Evolutionary conservation across 352 stramenopile genomes (phyloP), one percentile per base, ranked within the genome.

Genomic region (Hyaloperonospora arabidopsidis): DNA sequence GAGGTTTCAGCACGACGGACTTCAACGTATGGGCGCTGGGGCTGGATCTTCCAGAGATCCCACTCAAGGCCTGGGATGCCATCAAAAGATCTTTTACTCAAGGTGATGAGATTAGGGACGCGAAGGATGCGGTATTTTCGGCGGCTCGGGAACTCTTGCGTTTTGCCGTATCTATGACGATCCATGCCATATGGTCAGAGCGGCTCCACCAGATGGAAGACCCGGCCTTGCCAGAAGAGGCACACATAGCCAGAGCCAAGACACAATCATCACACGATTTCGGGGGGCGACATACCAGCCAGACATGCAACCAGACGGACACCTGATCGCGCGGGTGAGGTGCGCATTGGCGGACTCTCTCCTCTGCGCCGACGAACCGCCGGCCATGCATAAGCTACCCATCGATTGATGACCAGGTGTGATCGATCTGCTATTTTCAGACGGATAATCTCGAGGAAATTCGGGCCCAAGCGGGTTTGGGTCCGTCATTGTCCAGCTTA

Each of bases 361-460:
- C 11, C 12, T 41, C 4, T 41, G 35, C 4, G 4, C n/a, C n/a
- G n/a, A 41, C 13, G 35, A 41, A 5, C 3, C 4, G 35, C 12
- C n/a, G n/a, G 4, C 35, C 7, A 3, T 29, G 25, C 7, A 3
- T 7, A 29, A 8, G 35, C 35, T 41, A 11, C 35, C 4, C 3
- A 3, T n/a, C n/a, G 35, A 41, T 5, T 5, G n/a, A 5, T 18
- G 12, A 3, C n/a, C n/a, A 14, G 35, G 35, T 5, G 35, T 41
- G 5, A 62, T 1, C 72, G 5, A 41, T 18, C 35, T 41, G 4
- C 35, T 41, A 18, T 41, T 41, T 41, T 41, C 11, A 29, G 35
- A 41, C 35, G 4, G 4, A 18, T 5, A 11, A 29, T 29, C 7
- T 7, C 3, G 7, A 3, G 7, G 3, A 29, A 8, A 29, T 29